Conservation (phyloP, 371 early-diverging fungal species). For the Circinella minor region DNA sequence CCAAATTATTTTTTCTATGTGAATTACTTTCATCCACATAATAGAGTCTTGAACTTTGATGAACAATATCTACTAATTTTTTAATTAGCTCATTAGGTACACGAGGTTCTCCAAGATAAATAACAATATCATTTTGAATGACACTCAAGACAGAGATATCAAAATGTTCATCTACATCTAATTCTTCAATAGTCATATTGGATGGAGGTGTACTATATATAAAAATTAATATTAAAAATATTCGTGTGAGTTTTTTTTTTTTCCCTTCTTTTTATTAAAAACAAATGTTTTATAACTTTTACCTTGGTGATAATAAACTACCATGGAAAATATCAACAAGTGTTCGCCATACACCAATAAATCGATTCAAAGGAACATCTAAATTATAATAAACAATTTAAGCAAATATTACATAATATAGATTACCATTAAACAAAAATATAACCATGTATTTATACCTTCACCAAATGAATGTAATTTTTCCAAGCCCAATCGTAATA, state of each 20-base stretch:
- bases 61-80: slow-evolving; percentile 63
- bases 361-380: slow-evolving; percentile 64
- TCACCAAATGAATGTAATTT: slow-evolving; percentile 59
- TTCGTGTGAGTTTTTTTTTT: too few relatives aligned
- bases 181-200: slow-evolving; percentile 66
- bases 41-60: slow-evolving; percentile 57
- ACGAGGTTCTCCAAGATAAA: slow-evolving; percentile 69
- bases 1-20: slow-evolving; percentile 15
- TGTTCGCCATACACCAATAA: slow-evolving; percentile 69
- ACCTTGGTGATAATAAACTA: slow-evolving; percentile 74
- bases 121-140: slow-evolving; percentile 69
- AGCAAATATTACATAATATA: too few relatives aligned
- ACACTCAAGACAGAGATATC: slow-evolving; percentile 74
- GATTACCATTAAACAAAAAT: too few relatives aligned
- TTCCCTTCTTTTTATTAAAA: background rate
- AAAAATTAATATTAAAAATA: background rate
- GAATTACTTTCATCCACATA: slow-evolving; percentile 42
- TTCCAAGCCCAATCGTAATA: slow-evolving; percentile 65
- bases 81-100: slow-evolving; percentile 64
- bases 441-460: slow-evolving; percentile 35
- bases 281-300: slow-evolving; percentile 11
- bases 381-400: background rate
- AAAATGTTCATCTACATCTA: slow-evolving; percentile 78
- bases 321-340: slow-evolving; percentile 75
- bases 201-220: slow-evolving; percentile 60